Conservation (phyloP, 768 basidiomycete genomes). For the Hemileccinum rubropunctum region DNA sequence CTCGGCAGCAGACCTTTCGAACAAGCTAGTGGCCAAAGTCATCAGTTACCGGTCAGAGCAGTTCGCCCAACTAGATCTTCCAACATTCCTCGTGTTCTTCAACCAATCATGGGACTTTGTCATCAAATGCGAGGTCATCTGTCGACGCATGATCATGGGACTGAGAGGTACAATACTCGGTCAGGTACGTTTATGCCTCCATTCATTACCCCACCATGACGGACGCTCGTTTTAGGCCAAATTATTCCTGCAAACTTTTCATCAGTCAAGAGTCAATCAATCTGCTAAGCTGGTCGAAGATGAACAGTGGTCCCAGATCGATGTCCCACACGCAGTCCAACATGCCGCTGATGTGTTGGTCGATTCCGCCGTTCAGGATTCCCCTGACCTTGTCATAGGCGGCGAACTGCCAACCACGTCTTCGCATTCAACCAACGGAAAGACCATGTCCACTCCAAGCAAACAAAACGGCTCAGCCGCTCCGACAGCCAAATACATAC, state of each 20-base stretch:
- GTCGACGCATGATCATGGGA: constrained; percentile 89
- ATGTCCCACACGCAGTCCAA: constrained; percentile 68
- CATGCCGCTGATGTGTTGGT: constrained; percentile 70
- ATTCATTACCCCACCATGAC: background rate
- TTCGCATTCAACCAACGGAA: constrained; percentile 11
- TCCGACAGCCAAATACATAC: constrained; percentile 54
- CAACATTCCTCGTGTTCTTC: constrained; percentile 79
- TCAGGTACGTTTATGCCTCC: constrained; percentile 51
- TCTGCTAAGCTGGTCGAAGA: constrained; percentile 93
- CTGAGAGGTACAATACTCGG: constrained; percentile 81
- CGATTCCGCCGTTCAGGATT: constrained; percentile 79
- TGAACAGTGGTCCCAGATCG: constrained; percentile 84
- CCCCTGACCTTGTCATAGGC: constrained; percentile 58
- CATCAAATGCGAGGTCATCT: constrained; percentile 80
- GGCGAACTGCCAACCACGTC: constrained; percentile 1
- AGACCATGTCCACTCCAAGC: constrained; percentile 12
- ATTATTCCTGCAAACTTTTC: constrained; percentile 81
- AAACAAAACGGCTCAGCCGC: constrained; percentile 20
- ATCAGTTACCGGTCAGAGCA: constrained; percentile 74
- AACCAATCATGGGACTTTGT: constrained; percentile 89
- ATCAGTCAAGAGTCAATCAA: constrained; percentile 71
- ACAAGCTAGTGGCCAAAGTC: constrained; percentile 78
- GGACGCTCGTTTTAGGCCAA: constrained; percentile 59
- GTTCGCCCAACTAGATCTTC: constrained; percentile 68
- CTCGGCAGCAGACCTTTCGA: constrained; percentile 81